These are phyloP conservation scores for Solanum pennellii DNA, from an alignment of 257 asterid genomes.

Conservation along the genomic window DNA sequence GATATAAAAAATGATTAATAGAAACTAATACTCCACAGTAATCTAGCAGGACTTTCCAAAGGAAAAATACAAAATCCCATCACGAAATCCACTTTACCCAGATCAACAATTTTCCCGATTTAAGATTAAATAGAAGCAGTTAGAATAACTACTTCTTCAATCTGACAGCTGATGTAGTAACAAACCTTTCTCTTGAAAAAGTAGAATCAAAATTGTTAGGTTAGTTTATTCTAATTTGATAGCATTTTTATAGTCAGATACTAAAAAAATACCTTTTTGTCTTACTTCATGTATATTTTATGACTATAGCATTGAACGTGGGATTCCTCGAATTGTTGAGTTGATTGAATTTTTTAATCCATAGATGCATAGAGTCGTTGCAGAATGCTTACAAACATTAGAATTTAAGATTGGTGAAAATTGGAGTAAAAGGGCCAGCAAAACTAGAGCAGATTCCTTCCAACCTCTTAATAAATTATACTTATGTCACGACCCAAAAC, in stretches of 20 bases:
- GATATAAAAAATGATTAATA: too few species aligned
- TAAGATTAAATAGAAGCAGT: too few species aligned
- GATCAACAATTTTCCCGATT: too few species aligned
- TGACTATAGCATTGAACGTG: conserved; percentile 66
- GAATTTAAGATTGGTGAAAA: conserved; percentile 94
- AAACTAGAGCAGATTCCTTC: too few species aligned
- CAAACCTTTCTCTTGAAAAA: conserved; percentile 92
- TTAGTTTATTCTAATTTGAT: not conserved
- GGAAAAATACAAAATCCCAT: too few species aligned
- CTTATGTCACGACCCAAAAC: too few species aligned
- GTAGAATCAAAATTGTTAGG: conserved; percentile 93
- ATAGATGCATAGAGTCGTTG: conserved; percentile 96
- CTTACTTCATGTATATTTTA: not conserved
- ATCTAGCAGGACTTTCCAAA: too few species aligned
- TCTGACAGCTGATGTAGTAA: conserved; percentile 71
- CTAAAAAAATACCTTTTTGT: not conserved
- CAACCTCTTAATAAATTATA: too few species aligned
- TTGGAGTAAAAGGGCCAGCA: conserved; percentile 1
- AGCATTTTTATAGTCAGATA: not conserved
- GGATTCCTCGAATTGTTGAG: conserved; percentile 93
- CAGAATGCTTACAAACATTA: conserved; percentile 93
- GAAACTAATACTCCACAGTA: too few species aligned
- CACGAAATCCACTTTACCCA: too few species aligned
- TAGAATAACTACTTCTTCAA: too few species aligned
- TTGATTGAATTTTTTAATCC: conserved; percentile 76